Evolutionary conservation across 139 green algal genomes (phyloP).

Genomic region (Volvox africanus): DNA sequence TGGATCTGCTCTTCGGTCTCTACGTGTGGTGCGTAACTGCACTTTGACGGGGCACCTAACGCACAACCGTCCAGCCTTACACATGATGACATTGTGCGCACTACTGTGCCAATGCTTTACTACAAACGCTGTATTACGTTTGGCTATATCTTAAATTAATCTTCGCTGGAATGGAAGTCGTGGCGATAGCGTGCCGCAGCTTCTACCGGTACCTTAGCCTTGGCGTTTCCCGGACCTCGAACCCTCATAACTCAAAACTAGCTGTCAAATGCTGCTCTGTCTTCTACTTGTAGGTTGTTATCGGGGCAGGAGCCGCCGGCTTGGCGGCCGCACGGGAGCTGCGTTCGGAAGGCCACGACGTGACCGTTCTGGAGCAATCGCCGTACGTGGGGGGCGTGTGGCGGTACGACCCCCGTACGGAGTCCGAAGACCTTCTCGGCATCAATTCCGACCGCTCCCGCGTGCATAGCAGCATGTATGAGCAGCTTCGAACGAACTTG

Average conservation of each 20-base stretch:
- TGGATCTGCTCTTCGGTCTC: neutral
- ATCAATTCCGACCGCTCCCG: conserved; percentile 4
- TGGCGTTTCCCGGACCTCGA: neutral
- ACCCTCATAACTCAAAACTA: neutral
- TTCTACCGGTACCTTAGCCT: neutral
- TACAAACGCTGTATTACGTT: neutral
- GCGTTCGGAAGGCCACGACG: conserved; percentile 66
- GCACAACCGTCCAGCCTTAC: neutral
- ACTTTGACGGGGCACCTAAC: neutral
- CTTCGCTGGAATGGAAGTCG: too few relatives aligned
- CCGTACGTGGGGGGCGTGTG: conserved; percentile 75
- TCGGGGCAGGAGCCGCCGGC: conserved; percentile 82
- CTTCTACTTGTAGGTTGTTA: conserved; percentile 68
- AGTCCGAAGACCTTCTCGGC: conserved; percentile 57
- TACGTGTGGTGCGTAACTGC: neutral
- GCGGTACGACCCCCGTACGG: conserved; percentile 62
- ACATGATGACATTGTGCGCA: too few relatives aligned
- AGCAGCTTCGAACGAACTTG: conserved; percentile 81
- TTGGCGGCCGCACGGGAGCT: conserved; percentile 77
- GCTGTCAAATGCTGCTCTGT: neutral
- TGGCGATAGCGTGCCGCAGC: too few relatives aligned
- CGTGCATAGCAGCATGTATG: conserved; percentile 70
- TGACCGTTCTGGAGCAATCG: conserved; percentile 76
- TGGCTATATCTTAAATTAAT: neutral
- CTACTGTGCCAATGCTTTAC: neutral